Evolutionary conservation across 306 rosid genomes (phyloP), one percentile per base, ranked within the genome.

Genomic region (Glycine tomentella): DNA sequence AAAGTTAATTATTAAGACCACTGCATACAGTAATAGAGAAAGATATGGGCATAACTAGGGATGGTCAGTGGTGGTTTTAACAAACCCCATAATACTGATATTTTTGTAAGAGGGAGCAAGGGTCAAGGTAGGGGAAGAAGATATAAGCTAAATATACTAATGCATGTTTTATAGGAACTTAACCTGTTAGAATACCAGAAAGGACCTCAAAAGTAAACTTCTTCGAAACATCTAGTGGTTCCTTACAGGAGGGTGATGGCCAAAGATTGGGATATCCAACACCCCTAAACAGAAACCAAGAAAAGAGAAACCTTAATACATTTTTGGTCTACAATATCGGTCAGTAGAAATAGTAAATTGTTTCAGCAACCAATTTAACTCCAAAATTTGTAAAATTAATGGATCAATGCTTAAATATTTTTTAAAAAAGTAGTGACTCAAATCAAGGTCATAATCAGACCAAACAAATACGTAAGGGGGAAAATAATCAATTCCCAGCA

Each of bases 221-320:
- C 85, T 95, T 93, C 7, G 99, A 83, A 84, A 95, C 97, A 74
- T 95, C 99, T 53, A 95, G 96, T 7, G 98, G 99, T 85, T 90
- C 90, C 80, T 51, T 91, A 81, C 99, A 95, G 5, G 92, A 82
- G 71, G 94, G 83, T 68, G 96, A 90, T 81, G 99, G 99, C 99
- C 98, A 95, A 61, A 95, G 90, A 77, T 89, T 87, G 3, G 99
- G 97, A 92, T 95, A 95, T 81, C 99, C 99, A 69, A 58, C 16
- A 69, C 99, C 99, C 99, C 99, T 95, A 82, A 78, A 75, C 58
- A 57, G 63, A 40, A 48, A 80, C 67, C 55, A 50, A 79, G n/a
- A 69, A 40, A 45, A 45, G 20, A 79, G 72, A 9, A 70, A 40
- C 33, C 11, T 84, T 61, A 77, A 74, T 38, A 45, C 49, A 45